Conservation (phyloP, 352 stramenopile species). For the Phytophthora foliorum region DNA sequence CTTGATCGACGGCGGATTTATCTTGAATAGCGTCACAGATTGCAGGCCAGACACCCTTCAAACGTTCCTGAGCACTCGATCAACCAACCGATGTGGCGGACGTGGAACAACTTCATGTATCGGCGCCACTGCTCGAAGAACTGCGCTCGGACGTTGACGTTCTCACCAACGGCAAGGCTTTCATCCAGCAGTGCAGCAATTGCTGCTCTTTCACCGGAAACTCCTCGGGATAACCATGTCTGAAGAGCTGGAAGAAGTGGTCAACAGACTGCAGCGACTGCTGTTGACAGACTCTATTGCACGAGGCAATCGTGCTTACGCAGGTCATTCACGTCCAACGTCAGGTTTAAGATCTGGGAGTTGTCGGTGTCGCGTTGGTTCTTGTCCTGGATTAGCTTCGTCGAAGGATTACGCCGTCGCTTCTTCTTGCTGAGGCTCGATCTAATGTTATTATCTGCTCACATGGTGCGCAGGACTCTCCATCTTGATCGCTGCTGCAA, state of each 20-base stretch:
- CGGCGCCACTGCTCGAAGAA: constrained; percentile 52
- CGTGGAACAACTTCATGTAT: constrained; percentile 53
- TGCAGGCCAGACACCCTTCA: constrained; percentile 21
- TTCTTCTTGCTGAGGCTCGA: no score
- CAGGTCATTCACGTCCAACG: constrained; percentile 35
- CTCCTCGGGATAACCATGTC: constrained; percentile 18
- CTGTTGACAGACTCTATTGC: constrained; percentile 14
- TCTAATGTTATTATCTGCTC: no score
- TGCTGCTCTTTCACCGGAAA: constrained; percentile 7
- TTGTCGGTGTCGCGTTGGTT: constrained; percentile 23
- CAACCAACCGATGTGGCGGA: no score
- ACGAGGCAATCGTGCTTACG: constrained; percentile 22
- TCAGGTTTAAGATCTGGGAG: constrained; percentile 32
- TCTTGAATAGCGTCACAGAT: constrained; percentile 14
- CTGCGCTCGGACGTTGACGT: constrained; percentile 16
- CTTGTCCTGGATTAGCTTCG: constrained; percentile 3
- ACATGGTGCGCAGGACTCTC: no score
- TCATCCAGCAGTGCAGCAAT: constrained; percentile 30
- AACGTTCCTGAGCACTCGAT: constrained; percentile 29
- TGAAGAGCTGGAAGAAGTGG: constrained; percentile 42
- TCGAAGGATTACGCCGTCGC: background rate
- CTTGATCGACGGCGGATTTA: constrained; percentile 8
- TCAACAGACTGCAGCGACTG: constrained; percentile 16
- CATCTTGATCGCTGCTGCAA: no score
- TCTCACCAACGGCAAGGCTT: constrained; percentile 19